These are phyloP conservation scores for Capsicum chinense DNA, from an alignment of 257 asterid species.

Conservation along the genomic window DNA sequence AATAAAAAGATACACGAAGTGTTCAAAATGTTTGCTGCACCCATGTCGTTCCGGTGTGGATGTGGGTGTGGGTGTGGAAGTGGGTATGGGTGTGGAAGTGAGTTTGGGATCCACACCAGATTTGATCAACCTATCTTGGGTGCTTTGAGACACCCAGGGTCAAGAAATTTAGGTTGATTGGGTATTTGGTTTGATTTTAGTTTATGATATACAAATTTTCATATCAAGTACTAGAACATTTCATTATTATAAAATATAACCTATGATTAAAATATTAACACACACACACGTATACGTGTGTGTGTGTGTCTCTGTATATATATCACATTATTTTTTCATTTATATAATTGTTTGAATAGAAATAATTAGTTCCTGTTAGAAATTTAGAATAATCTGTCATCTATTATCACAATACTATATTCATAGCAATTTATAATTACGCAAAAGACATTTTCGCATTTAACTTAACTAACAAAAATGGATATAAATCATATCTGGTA, in stretches of 20 bases:
- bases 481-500: neutral
- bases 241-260: neutral
- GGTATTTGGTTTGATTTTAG: neutral
- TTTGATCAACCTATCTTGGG: neutral
- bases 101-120: neutral
- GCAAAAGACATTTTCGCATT: neutral
- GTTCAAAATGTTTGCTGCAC: neutral
- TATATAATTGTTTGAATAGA: too few relatives aligned
- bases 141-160: neutral
- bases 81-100: neutral
- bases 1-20: neutral
- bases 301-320: too few relatives aligned
- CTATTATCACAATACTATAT: neutral
- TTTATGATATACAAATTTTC: slow-evolving; percentile 8
- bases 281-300: too few relatives aligned
- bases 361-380: too few relatives aligned
- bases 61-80: neutral
- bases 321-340: too few relatives aligned
- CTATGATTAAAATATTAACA: neutral
- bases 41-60: neutral
- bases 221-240: slow-evolving; percentile 13
- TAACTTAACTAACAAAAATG: neutral
- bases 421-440: neutral
- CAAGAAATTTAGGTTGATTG: neutral
- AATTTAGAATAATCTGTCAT: too few relatives aligned